phyloP scores from a whole-genome alignment of 306 rosid genomes.

The Hylodesmum podocarpum region DNA sequence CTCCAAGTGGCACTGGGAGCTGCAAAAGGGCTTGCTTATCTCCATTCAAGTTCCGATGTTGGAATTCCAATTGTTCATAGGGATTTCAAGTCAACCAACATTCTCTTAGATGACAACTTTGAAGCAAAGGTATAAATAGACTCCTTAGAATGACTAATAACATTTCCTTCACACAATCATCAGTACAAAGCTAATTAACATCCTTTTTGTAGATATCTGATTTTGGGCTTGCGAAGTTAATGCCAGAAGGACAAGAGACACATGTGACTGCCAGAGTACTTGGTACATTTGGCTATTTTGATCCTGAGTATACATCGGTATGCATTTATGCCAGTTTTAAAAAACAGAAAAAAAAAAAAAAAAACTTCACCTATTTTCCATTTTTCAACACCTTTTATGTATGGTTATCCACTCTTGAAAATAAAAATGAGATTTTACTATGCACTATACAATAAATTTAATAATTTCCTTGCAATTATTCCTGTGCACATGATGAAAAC shows the following conservation, averaged over 20 bases:
- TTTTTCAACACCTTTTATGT: not conserved
- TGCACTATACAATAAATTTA: not conserved
- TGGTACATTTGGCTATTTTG: conserved; percentile 95
- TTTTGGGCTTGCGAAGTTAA: conserved; percentile 92
- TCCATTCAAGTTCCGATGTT: conserved; percentile 70
- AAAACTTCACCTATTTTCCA: not conserved
- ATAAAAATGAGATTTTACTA: not conserved
- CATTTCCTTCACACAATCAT: not conserved
- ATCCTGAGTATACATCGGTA: conserved; percentile 96
- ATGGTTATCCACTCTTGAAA: conserved; percentile 10
- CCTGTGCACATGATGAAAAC: conserved; percentile 14
- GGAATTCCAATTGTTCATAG: conserved; percentile 93
- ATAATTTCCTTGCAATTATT: not conserved
- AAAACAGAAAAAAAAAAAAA: not conserved
- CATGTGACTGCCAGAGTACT: conserved; percentile 82
- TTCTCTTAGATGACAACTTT: conserved; percentile 73
- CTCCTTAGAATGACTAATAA: not conserved
- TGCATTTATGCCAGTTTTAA: not conserved
- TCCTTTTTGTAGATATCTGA: conserved; percentile 68
- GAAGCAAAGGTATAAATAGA: conserved; percentile 69
- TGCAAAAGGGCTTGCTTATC: conserved; percentile 88
- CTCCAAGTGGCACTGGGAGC: conserved; percentile 89
- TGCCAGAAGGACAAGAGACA: conserved; percentile 92
- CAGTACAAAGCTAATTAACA: not conserved
- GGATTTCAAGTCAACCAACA: conserved; percentile 86